These are phyloP conservation scores for Cercospora canescens DNA, from an alignment of 2,329 filamentous ascomycete species.

Conservation along the genomic window DNA sequence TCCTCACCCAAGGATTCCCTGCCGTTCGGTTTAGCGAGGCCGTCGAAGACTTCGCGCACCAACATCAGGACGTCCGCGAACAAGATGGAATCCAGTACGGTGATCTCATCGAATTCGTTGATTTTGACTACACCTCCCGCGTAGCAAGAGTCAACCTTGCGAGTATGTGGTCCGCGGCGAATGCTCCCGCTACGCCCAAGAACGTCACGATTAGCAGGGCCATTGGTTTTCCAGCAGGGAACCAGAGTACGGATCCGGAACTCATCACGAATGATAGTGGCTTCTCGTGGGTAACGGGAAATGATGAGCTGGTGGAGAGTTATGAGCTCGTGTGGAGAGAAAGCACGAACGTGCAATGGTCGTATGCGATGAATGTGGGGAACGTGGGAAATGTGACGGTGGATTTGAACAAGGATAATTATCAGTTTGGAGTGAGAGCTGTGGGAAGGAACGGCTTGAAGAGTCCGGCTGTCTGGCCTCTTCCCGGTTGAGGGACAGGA, in stretches of 20 bases:
- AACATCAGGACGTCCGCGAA: constrained; percentile 57
- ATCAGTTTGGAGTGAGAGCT: constrained; percentile 57
- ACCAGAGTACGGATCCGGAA: constrained; percentile 25
- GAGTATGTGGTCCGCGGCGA: constrained; percentile 55
- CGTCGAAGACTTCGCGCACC: constrained; percentile 58
- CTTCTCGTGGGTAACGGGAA: constrained; percentile 49
- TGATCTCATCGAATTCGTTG: constrained; percentile 58
- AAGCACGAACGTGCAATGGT: constrained; percentile 48
- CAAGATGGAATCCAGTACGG: constrained; percentile 56
- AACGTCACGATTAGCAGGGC: constrained; percentile 48
- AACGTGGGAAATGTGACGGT: constrained; percentile 48
- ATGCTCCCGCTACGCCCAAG: constrained; percentile 51
- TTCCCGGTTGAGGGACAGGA: constrained; percentile 38
- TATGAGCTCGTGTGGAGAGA: constrained; percentile 61
- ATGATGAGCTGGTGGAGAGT: constrained; percentile 43
- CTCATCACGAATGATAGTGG: constrained; percentile 48
- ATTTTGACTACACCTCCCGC: constrained; percentile 56
- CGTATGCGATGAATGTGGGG: constrained; percentile 45
- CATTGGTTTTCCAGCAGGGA: constrained; percentile 30
- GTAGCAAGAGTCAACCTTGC: constrained; percentile 58
- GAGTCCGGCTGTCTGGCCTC: constrained; percentile 50
- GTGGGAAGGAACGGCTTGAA: constrained; percentile 54
- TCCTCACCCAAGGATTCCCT: constrained; percentile 57
- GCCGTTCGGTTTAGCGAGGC: constrained; percentile 60
- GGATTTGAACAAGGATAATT: constrained; percentile 57